Conservation (phyloP, 2,329 filamentous ascomycete genomes). For the Fusarium oxysporum region DNA sequence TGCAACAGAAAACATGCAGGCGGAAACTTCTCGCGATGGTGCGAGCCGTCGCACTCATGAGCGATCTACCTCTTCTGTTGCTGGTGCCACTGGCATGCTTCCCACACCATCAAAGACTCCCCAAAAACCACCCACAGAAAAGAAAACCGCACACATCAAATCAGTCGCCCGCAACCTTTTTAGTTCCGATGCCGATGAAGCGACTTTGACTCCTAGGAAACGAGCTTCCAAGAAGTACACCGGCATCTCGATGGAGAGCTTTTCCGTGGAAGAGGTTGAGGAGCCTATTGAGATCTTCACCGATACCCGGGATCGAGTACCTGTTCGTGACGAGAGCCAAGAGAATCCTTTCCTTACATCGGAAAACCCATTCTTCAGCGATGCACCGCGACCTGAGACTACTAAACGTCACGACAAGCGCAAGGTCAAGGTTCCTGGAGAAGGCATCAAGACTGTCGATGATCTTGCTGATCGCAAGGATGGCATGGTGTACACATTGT, state of each 20-base stretch:
- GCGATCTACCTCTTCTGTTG: constrained; percentile 45
- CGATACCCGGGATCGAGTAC: constrained; percentile 82
- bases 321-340: constrained; percentile 71
- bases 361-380: constrained; percentile 79
- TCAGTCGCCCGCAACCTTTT: constrained; percentile 72
- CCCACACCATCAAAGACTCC: constrained; percentile 85
- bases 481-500: constrained; percentile 83
- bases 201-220: constrained; percentile 71
- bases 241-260: constrained; percentile 67
- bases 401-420: constrained; percentile 66
- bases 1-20: constrained; percentile 58
- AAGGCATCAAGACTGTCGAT: constrained; percentile 69
- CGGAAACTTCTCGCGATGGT: constrained; percentile 58
- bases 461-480: constrained; percentile 74
- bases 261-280: constrained; percentile 66
- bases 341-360: constrained; percentile 79
- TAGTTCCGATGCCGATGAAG: constrained; percentile 66
- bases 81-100: constrained; percentile 67
- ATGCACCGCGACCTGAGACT: constrained; percentile 54
- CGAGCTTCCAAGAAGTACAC: constrained; percentile 67
- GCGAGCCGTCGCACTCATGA: constrained; percentile 54
- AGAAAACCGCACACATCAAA: constrained; percentile 63
- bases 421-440: constrained; percentile 66
- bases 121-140: constrained; percentile 68
- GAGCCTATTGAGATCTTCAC: constrained; percentile 79